These are phyloP conservation scores for Quaeritorhiza haematococci DNA, from an alignment of 371 early-diverging fungal genomes.

Conservation along the genomic window DNA sequence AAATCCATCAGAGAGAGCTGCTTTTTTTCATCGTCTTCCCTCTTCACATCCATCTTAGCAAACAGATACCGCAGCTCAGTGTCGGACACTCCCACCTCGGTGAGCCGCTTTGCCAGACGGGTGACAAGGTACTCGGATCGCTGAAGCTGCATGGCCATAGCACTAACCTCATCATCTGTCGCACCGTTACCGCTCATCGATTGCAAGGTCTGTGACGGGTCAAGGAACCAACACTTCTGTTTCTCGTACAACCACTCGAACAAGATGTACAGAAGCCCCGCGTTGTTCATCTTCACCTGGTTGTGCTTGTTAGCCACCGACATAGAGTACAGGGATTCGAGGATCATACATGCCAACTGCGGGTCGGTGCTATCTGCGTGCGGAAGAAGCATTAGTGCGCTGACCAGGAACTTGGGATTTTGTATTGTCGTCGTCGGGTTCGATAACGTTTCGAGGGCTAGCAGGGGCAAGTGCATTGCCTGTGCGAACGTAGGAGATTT, in stretches of 20 bases:
- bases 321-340: conserved; percentile 44
- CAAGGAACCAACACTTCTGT: conserved; percentile 10
- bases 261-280: conserved; percentile 48
- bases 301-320: conserved; percentile 56
- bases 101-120: conserved; percentile 50
- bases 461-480: not conserved
- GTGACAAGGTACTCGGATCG: conserved; percentile 40
- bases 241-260: conserved; percentile 43
- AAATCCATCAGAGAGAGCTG: conserved; percentile 36
- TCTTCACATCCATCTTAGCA: conserved; percentile 28
- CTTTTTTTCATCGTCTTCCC: not conserved
- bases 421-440: conserved; percentile 19
- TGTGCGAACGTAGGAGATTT: too few relatives aligned
- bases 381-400: conserved; percentile 48
- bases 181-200: too few relatives aligned
- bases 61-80: conserved; percentile 58
- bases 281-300: conserved; percentile 57
- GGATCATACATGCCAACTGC: conserved; percentile 35
- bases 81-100: conserved; percentile 59
- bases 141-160: not conserved
- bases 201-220: not conserved
- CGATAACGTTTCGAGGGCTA: not conserved
- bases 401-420: conserved; percentile 55
- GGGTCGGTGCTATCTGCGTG: conserved; percentile 30
- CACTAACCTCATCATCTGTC: conserved; percentile 8